Evolutionary conservation across 306 rosid genomes (phyloP), one percentile per base, ranked within the genome.

Genomic region (Prunus padus): DNA sequence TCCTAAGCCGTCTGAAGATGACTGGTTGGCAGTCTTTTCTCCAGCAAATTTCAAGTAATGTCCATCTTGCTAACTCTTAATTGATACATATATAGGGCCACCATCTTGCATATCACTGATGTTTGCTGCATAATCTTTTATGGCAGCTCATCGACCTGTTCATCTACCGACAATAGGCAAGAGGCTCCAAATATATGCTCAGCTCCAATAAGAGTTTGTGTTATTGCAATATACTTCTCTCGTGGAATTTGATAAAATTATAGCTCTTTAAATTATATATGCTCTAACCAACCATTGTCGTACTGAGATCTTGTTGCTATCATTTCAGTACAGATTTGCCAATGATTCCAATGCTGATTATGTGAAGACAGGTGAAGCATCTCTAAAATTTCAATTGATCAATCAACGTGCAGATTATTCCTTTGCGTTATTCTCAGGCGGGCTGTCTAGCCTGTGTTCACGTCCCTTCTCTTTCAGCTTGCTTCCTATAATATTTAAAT

Each of bases 391-490:
- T 78, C 84, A 78, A 69, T 68, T 93, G 83, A 91, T 93, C 77
- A 93, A 93, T 79, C 98, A 93, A 71, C 93, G 98, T 2, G 88
- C 90, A 30, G 97, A 91, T 79, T 91, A 91, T 30, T 30, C 33
- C 4, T 30, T 30, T 0, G 5, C 0, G 33, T 30, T 3, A 30
- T 30, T 30, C 33, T 30, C 33, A 30, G 5, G 33, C 4, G 3
- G 33, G 33, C 0, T 30, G 33, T 30, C 33, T 30, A 30, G 33
- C 33, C 0, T 30, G 33, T 30, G 33, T 30, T 30, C 33, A 30
- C 4, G 3, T 30, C 33, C 33, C 33, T 30, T 30, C 33, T 30
- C 4, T 30, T 30, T 30, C 33, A 30, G 33, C 33, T 30, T 30
- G 3, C 5, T 2, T 30, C 4, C 33, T 30, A 30, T 30, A 30